Evolutionary conservation across 1,284 basidiomycete genomes (phyloP).

Genomic region (Ganoderma lucidum): DNA sequence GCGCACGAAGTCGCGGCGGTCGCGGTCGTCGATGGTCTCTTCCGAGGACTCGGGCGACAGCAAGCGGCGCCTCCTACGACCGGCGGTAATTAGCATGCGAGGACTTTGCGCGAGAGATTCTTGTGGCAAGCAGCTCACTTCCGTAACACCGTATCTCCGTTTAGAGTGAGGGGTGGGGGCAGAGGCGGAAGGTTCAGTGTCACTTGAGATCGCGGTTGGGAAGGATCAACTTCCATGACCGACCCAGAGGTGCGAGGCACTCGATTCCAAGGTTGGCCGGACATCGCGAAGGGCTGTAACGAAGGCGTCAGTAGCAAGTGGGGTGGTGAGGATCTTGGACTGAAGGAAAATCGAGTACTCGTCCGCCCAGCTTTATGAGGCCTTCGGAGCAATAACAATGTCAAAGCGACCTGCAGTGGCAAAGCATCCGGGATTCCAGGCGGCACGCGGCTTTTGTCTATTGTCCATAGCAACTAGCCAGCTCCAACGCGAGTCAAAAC

Average conservation of each 20-base stretch:
- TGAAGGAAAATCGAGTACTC: not conserved
- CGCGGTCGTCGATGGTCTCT: not conserved
- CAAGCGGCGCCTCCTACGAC: slow-evolving; percentile 1
- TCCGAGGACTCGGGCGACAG: not conserved
- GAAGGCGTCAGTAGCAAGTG: not conserved
- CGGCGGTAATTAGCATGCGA: not conserved
- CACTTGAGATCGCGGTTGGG: not conserved
- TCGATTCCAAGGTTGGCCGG: not conserved
- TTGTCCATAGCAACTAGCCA: not conserved
- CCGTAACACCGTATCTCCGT: not conserved
- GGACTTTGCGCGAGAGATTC: not conserved
- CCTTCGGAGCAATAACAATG: not conserved
- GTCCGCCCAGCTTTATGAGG: not conserved
- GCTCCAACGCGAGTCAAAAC: not conserved
- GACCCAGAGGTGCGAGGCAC: not conserved
- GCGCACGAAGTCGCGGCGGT: not conserved
- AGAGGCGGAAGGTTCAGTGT: not conserved
- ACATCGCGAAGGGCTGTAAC: not conserved
- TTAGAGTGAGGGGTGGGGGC: not conserved
- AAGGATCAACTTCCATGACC: not conserved
- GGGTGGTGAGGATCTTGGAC: not conserved
- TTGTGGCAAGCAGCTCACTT: not conserved
- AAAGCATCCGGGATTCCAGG: not conserved
- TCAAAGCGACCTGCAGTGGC: not conserved
- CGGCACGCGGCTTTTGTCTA: not conserved